Base-by-base conservation (phyloP, 257 asterid species). In the Gardenia jasminoides region DNA sequence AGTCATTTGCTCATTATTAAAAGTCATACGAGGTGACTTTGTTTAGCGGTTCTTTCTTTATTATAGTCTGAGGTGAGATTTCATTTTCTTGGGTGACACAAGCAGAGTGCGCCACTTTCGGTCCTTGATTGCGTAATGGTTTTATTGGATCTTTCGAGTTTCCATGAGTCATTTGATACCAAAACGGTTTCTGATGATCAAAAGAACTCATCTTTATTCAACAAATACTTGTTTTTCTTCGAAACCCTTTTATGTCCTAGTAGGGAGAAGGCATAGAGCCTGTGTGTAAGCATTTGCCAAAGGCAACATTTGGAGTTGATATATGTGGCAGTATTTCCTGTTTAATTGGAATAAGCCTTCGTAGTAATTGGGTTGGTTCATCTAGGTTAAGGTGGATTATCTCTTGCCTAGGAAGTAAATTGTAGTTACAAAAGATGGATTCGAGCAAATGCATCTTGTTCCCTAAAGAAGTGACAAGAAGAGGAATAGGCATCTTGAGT, bases 91-190 rank as follows among this genome's bases (percentile, higher is more conserved):
- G 68, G 61, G 79, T 78, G 83, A 80, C 80, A 66, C 22, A 43
- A 74, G 72, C 78, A 13, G 11, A 70, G 72, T 64, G 52, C 41
- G 67, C 64, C 36, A 22, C 64, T 28, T 68, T 78, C 20, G 41
- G 66, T 43, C 43, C 43, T 70, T 83, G 79, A 77, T 74, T 68
- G 73, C 82, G 78, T 80, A 80, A 74, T 73, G 67, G 67, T 43
- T 50, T 72, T 43, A 30, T 58, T 22, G 76, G 65, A 46, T 62
- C 22, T 47, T 17, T 65, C 76, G 33, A 54, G 72, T 79, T 7
- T 44, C 10, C 39, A 47, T 59, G 77, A 81, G 80, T 70, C 80
- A 31, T 70, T 20, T 47, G 73, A 28, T 30, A 44, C 50, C 64
- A 24, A 78, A 73, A 24, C 65, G 50, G 30, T 72, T 73, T 48